Conservation (phyloP, 352 stramenopile genomes). For the Phytophthora brassicae region DNA sequence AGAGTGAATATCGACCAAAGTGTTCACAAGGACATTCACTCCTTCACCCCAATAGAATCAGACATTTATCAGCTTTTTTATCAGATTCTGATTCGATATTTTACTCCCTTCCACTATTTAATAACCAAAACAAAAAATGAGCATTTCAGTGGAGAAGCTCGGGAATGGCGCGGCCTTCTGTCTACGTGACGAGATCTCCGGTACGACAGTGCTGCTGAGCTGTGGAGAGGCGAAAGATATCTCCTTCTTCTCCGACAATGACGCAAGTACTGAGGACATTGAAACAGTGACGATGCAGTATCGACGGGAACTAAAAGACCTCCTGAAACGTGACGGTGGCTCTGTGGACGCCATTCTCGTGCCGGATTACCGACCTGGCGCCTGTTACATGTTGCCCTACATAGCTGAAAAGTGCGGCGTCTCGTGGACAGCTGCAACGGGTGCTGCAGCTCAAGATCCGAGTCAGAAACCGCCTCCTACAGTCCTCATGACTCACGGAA, state of each 20-base stretch:
- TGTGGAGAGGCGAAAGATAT: constrained; percentile 50
- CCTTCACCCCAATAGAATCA: too few species aligned
- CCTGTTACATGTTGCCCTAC: constrained; percentile 76
- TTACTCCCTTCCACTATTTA: too few species aligned
- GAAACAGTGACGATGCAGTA: constrained; percentile 42
- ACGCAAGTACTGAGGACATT: constrained; percentile 40
- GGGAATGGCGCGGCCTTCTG: constrained; percentile 69
- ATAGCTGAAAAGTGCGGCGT: constrained; percentile 61
- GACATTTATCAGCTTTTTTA: background rate
- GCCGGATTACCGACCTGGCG: constrained; percentile 66
- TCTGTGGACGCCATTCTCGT: constrained; percentile 60
- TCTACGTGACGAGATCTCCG: constrained; percentile 57
- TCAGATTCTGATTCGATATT: constrained; percentile 12
- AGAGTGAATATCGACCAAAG: too few species aligned
- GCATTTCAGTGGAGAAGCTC: constrained; percentile 63
- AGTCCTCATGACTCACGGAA: constrained; percentile 79
- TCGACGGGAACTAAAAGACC: constrained; percentile 56
- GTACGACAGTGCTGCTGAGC: constrained; percentile 54
- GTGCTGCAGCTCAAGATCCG: constrained; percentile 15
- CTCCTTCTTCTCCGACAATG: constrained; percentile 35
- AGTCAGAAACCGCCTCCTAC: constrained; percentile 38
- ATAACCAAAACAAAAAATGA: constrained; percentile 41
- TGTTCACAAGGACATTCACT: too few species aligned
- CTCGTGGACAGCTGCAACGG: constrained; percentile 11
- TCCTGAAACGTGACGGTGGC: constrained; percentile 45